Evolutionary conservation across 176 grass and related monocot species (phyloP).

Genomic region (Hordeum vulgare): MorexV3_pseudomolecules_assembly NC_058522.1:194870269-194870768

Average conservation of each 20-base stretch:
- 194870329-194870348: background rate
- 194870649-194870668: slow-evolving; percentile 64
- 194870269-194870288: background rate
- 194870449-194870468: slow-evolving; percentile 94
- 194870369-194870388: background rate
- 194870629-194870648: slow-evolving; percentile 53
- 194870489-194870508: slow-evolving; percentile 90
- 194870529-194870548: slow-evolving; percentile 80
- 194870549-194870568: slow-evolving; percentile 28
- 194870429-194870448: slow-evolving; percentile 14
- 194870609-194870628: slow-evolving; percentile 16
- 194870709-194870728: slow-evolving; percentile 60
- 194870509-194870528: slow-evolving; percentile 92
- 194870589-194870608: slow-evolving; percentile 12
- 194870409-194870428: background rate
- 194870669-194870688: slow-evolving; percentile 99
- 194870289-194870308: background rate
- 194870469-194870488: slow-evolving; percentile 70
- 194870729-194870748: slow-evolving; percentile 38
- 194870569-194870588: slow-evolving; percentile 25
- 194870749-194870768: slow-evolving; percentile 40
- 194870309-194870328: background rate
- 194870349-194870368: background rate
- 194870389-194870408: background rate
- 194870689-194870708: slow-evolving; percentile 92